A percentile compares a stretch with the other conserved stretches of the same genome.
Conservation (phyloP, 208 protist species). For the Crithidia brevicula region DNA sequence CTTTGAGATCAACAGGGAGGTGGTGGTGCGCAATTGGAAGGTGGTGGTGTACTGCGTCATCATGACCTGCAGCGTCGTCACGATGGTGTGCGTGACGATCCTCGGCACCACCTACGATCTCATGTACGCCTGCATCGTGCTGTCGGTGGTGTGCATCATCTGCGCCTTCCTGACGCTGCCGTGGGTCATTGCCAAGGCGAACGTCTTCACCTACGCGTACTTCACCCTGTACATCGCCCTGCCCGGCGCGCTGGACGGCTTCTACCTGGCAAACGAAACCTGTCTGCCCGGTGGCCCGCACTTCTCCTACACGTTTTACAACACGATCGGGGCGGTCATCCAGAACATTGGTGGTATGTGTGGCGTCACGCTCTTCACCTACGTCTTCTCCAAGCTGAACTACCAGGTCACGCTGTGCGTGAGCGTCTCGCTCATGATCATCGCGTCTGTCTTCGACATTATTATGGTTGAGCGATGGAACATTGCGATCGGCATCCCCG, state of each 20-base stretch:
- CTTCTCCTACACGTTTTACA: conserved; percentile 60
- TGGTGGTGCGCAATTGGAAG: conserved; percentile 29
- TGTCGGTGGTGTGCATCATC: conserved; percentile 24
- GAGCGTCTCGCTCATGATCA: conserved; percentile 40
- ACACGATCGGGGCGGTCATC: conserved; percentile 49
- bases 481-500: conserved; percentile 45
- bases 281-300: conserved; percentile 55
- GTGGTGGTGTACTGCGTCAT: conserved; percentile 32
- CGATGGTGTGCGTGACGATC: conserved; percentile 38
- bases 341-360: conserved; percentile 48
- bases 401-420: conserved; percentile 61
- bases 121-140: conserved; percentile 30
- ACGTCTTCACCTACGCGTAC: conserved; percentile 34
- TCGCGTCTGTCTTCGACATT: conserved; percentile 64
- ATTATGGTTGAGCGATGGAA: conserved; percentile 82
- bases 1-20: conserved; percentile 35
- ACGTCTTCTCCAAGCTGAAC: conserved; percentile 49
- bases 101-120: conserved; percentile 35
- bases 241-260: conserved; percentile 49
- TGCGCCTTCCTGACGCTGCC: conserved; percentile 38
- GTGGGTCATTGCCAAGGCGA: conserved; percentile 38
- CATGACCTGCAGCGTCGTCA: conserved; percentile 37
- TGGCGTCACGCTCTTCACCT: conserved; percentile 56
- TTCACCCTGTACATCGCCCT: conserved; percentile 57
- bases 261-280: conserved; percentile 41